Evolutionary conservation across 352 stramenopile species (phyloP).

Genomic region (Phytophthora cryptogea): DNA sequence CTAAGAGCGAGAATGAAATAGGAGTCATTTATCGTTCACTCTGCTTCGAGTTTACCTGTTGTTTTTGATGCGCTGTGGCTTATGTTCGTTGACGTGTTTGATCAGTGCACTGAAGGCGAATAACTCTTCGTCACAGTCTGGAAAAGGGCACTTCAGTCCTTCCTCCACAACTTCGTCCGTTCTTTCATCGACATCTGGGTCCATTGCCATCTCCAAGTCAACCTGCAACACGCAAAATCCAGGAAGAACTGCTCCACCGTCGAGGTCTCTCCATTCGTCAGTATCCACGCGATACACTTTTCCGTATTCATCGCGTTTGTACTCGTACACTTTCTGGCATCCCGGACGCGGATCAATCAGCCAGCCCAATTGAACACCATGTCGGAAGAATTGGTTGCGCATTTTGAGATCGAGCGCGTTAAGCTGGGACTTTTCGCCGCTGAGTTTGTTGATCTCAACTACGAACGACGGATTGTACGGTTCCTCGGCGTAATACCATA

Average conservation of each 20-base stretch:
- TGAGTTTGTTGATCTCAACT: conserved; percentile 17
- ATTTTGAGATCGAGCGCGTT: conserved; percentile 17
- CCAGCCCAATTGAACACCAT: conserved; percentile 22
- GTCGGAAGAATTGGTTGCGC: conserved; percentile 16
- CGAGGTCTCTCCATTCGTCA: conserved; percentile 21
- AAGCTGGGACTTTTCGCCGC: conserved; percentile 6
- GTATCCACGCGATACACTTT: conserved; percentile 4
- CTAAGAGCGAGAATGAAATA: conserved; percentile 40
- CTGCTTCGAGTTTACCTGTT: too few relatives aligned
- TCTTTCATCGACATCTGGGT: background rate
- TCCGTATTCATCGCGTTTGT: conserved; percentile 12
- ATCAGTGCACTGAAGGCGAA: background rate
- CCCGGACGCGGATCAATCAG: conserved; percentile 16
- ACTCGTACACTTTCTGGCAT: conserved; percentile 16
- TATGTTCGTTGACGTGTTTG: background rate
- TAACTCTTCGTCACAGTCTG: background rate
- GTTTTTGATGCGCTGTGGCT: background rate
- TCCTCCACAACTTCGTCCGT: background rate
- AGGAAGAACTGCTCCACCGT: conserved; percentile 17
- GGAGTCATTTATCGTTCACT: conserved; percentile 34
- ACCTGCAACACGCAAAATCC: conserved; percentile 4
- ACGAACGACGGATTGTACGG: conserved; percentile 20
- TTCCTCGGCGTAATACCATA: conserved; percentile 3
- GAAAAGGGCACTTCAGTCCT: background rate
- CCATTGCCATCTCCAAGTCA: conserved; percentile 7